Base-by-base conservation (phyloP, 345 rosid genomes). In the Mallotus nudiflorus region DNA sequence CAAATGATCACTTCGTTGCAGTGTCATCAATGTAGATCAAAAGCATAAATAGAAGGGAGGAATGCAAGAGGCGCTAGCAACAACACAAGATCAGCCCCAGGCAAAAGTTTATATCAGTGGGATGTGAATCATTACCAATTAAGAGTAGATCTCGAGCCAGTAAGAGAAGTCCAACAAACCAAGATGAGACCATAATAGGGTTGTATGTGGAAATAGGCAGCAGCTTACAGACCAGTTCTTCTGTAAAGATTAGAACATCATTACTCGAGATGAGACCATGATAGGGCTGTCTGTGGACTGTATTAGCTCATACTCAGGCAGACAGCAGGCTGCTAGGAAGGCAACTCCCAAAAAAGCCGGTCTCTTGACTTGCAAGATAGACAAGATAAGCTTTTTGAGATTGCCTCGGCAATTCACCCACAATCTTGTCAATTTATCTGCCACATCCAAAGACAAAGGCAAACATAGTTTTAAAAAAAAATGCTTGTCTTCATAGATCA, bases 381-480 rank as follows among this genome's bases (percentile, higher is more conserved):
- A 66, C 14, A 52, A 15, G 9, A 22, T 2, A 15, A 35, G 20
- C 60, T 51, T 31, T 11, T 51, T 31, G 13, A 42, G 9, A 10
- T 19, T 40, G 62, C 52, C 49, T 25, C 22, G n/a, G 22, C 51
- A 25, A 49, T 20, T 24, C 62, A 16, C 14, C 35, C 33, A 24
- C 8, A 20, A 42, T 18, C 25, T 50, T 19, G n/a, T 35, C 15
- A 12, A 58, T 35, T 18, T 28, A 69, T 48, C 66, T 59, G 59
- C 24, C 59, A 60, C 11, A 33, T 14, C 10, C n/a, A 70, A 45
- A 49, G 25, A 69, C 33, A 70, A n/a, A n/a, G 35, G 9, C n/a
- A 48, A 24, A 50, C 6, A 22, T 2, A 44, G 31, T 60, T 6
- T 35, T 35, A 24, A 45, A 27, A 25, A 4, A 53, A 5, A 25